Conservation (phyloP, 345 rosid genomes). For the Populus tremula region DNA sequence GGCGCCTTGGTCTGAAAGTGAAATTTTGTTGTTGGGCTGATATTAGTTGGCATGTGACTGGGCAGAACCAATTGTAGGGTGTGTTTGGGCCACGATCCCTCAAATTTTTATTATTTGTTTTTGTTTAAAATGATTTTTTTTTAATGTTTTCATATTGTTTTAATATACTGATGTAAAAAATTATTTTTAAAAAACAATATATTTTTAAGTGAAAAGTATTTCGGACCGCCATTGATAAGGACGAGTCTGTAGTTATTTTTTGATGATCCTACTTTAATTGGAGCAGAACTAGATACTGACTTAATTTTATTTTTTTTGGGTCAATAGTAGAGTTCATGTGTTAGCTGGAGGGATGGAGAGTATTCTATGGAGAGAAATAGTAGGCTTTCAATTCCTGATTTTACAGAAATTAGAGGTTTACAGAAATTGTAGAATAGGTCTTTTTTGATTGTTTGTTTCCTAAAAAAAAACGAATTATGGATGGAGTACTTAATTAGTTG, state of each 20-base stretch:
- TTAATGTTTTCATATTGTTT: too few relatives aligned
- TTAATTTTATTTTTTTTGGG: background rate
- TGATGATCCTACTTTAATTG: background rate
- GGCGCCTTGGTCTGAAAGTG: background rate
- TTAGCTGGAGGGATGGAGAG: background rate
- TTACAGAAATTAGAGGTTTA: background rate
- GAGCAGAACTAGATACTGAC: background rate
- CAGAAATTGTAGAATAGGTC: background rate
- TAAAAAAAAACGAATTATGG: too few relatives aligned
- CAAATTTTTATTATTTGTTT: too few relatives aligned
- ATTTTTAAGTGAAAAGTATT: too few relatives aligned
- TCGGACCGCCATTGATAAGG: too few relatives aligned
- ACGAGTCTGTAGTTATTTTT: background rate
- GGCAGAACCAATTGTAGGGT: background rate
- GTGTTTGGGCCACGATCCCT: too few relatives aligned
- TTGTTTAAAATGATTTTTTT: too few relatives aligned
- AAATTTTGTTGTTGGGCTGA: background rate
- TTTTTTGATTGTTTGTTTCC: too few relatives aligned
- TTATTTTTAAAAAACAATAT: too few relatives aligned
- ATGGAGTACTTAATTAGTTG: too few relatives aligned
- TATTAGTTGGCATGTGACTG: background rate
- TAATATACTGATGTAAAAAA: too few relatives aligned
- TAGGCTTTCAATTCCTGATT: background rate
- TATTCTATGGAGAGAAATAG: background rate
- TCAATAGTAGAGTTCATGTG: background rate